Evolutionary conservation across 2,329 filamentous ascomycete species (phyloP).

Genomic region (Cryphonectria nitschkei): DNA sequence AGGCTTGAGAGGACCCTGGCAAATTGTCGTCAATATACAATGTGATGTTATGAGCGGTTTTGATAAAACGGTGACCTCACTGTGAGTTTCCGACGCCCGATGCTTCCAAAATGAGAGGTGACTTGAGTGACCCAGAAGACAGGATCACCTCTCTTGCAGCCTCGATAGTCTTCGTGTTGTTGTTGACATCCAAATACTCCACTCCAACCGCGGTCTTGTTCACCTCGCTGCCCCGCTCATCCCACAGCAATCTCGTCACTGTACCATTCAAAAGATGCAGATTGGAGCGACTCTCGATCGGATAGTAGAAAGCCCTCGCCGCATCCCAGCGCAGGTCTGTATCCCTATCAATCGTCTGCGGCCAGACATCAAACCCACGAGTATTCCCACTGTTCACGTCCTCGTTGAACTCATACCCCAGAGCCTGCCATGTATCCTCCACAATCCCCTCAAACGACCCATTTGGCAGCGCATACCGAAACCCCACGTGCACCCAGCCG

Average conservation of each 20-base stretch:
- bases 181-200: slow-evolving; percentile 43
- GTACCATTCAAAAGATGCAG: slow-evolving; percentile 45
- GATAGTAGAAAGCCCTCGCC: slow-evolving; percentile 47
- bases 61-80: slow-evolving; percentile 28
- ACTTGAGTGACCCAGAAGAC: slow-evolving; percentile 53
- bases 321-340: slow-evolving; percentile 45
- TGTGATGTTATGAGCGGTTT: background rate
- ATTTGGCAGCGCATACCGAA: slow-evolving; percentile 40
- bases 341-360: slow-evolving; percentile 45
- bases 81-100: slow-evolving; percentile 54
- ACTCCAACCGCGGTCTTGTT: slow-evolving; percentile 37
- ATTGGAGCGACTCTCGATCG: slow-evolving; percentile 43
- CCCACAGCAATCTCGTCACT: slow-evolving; percentile 24
- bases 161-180: slow-evolving; percentile 38
- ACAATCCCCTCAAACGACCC: slow-evolving; percentile 37
- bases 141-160: slow-evolving; percentile 52
- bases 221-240: slow-evolving; percentile 36
- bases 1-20: slow-evolving; percentile 41
- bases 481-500: slow-evolving; percentile 44
- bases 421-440: slow-evolving; percentile 38
- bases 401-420: slow-evolving; percentile 40
- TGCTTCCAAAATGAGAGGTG: slow-evolving; percentile 55
- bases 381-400: slow-evolving; percentile 47
- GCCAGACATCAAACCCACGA: slow-evolving; percentile 43
- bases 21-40: slow-evolving; percentile 24